Evolutionary conservation across 805 yeast species (phyloP).

Genomic region (Starmerella bombi): DNA sequence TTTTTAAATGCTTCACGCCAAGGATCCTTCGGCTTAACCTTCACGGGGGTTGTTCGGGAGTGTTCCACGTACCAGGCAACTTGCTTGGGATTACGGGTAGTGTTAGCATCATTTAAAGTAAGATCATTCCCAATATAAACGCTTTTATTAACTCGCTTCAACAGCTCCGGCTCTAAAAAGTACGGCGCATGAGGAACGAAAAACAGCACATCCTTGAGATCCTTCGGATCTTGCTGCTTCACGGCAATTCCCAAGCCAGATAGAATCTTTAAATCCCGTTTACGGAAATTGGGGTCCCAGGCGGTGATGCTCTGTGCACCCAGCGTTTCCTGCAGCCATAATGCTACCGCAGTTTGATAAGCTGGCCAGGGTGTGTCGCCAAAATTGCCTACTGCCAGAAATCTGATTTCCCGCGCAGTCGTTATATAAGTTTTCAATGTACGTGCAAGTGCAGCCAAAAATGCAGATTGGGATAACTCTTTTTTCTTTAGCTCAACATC

Average conservation of each 20-base stretch:
- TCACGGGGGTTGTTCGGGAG: slow-evolving; percentile 4
- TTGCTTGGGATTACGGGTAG: slow-evolving; percentile 3
- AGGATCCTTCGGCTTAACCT: slow-evolving; percentile 12
- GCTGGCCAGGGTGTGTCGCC: slow-evolving; percentile 4
- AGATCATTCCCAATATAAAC: slow-evolving; percentile 15
- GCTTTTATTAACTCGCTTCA: slow-evolving; percentile 1
- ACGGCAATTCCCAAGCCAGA: slow-evolving; percentile 7
- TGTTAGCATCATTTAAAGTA: slow-evolving; percentile 1
- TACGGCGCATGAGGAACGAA: slow-evolving; percentile 17
- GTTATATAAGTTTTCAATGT: neutral
- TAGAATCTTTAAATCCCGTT: slow-evolving; percentile 6
- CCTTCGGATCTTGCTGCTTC: slow-evolving; percentile 4
- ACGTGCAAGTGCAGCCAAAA: slow-evolving; percentile 1
- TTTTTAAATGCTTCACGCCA: slow-evolving; percentile 13
- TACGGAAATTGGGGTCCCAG: slow-evolving; percentile 13
- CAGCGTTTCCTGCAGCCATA: slow-evolving; percentile 4
- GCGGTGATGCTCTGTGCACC: slow-evolving; percentile 3
- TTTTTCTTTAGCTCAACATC: neutral
- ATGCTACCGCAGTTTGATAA: slow-evolving; percentile 12
- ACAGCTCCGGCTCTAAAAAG: slow-evolving; percentile 12
- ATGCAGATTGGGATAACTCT: slow-evolving; percentile 5
- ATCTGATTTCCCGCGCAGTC: slow-evolving; percentile 2
- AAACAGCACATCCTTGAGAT: slow-evolving; percentile 1
- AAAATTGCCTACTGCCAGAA: slow-evolving; percentile 11
- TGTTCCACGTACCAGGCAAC: neutral